Base-by-base conservation (phyloP, 2,329 filamentous ascomycete species). In the Neofusicoccum parvum region DNA sequence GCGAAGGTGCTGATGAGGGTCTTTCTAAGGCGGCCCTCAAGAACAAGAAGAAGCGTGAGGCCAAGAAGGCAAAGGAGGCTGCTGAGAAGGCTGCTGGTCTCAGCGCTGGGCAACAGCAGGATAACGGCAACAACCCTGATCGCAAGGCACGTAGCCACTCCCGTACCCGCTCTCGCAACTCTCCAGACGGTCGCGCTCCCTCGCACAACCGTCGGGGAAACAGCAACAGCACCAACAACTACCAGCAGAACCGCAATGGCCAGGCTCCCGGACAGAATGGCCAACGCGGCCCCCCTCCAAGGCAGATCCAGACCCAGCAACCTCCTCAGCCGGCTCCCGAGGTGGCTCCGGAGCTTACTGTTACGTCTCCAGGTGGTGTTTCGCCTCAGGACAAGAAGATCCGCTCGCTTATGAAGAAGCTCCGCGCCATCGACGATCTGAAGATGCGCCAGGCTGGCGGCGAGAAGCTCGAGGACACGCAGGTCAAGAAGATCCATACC, bases 11-110 rank as follows among this genome's bases (percentile, higher is more conserved):
- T 50, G 90, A 92, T 67, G 89, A 86, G 71, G 56, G 56, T 10
- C 78, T 95, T 68, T 94, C 91, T 68, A 96, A 95, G 81, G 88
- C 90, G 63, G 93, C 91, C 12, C 82, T 92, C 72, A 97, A 97
- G 86, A 97, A 97, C 81, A 98, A 98, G 87, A 98, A 98, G 87
- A 98, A 98, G 87, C 88, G 95, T 51, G 90, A 92, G 71, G 92
- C 92, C 70, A 97, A 96, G 85, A 98, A 97, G 81, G 87, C 87
- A 60, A 95, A 94, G 76, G 93, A 95, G 53, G 86, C 83, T 5
- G 91, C 92, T 17, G 87, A 86, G 58, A 78, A 75, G 68, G 73
- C 74, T 7, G 73, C 73, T 17, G 71, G 72, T 37, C 69, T 79
- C 15, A 72, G 73, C 36, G 76, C 77, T 27, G 73, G 72, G 2